These are phyloP conservation scores for Trifolium repens DNA, from an alignment of 306 rosid species.

Conservation along the genomic window DNA sequence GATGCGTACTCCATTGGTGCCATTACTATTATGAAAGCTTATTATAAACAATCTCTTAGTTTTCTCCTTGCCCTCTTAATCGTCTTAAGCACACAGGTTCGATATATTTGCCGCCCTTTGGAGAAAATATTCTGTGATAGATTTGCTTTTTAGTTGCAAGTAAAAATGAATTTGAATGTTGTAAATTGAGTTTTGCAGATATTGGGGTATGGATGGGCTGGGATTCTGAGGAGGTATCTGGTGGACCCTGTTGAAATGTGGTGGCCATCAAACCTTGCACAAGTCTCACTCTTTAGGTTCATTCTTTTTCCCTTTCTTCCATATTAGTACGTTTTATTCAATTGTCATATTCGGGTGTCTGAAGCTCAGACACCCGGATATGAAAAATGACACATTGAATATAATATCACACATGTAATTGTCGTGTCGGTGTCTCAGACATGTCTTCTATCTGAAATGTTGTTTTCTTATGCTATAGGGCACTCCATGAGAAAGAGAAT, in stretches of 20 bases:
- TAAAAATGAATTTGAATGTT: slow-evolving; percentile 22
- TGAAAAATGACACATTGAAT: background rate
- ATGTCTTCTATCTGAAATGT: background rate
- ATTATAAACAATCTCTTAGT: slow-evolving; percentile 72
- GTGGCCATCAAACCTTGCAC: slow-evolving; percentile 99
- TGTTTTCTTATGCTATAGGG: slow-evolving; percentile 58
- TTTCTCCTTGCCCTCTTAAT: slow-evolving; percentile 75
- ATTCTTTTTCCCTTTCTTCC: slow-evolving; percentile 21
- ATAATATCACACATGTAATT: background rate
- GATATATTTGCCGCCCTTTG: too few relatives aligned
- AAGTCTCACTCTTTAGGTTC: slow-evolving; percentile 96
- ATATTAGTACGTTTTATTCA: slow-evolving; percentile 15
- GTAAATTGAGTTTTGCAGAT: slow-evolving; percentile 56
- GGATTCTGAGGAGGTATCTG: slow-evolving; percentile 87
- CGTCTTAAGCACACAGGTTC: slow-evolving; percentile 80
- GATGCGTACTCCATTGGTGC: slow-evolving; percentile 98
- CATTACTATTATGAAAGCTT: slow-evolving; percentile 90
- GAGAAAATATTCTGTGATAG: slow-evolving; percentile 21
- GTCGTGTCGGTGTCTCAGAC: background rate
- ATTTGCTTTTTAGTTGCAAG: slow-evolving; percentile 22
- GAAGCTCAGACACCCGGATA: background rate
- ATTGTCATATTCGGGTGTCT: background rate
- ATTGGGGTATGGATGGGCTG: slow-evolving; percentile 99
- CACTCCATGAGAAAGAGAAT: slow-evolving; percentile 87
- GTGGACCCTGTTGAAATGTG: slow-evolving; percentile 99